Conservation (phyloP, 768 basidiomycete genomes). For the Mrakia hoshinonis region DNA sequence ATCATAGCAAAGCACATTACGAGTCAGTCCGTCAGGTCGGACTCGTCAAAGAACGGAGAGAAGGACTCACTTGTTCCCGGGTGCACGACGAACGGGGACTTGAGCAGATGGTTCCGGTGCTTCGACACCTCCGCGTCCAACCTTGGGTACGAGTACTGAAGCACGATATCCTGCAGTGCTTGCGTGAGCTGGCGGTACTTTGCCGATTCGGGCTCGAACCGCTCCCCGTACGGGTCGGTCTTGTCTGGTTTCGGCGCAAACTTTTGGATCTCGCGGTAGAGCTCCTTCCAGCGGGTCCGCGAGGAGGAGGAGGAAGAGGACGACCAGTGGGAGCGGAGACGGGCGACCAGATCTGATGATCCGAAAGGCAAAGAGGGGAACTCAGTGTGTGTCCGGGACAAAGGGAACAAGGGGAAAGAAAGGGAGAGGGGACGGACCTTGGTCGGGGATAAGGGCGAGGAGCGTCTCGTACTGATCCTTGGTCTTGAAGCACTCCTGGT, state of each 20-base stretch:
- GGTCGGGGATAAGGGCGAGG: conserved; percentile 64
- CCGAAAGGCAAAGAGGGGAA: too few species aligned
- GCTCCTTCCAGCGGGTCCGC: conserved; percentile 7
- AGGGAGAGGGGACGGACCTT: conserved; percentile 37
- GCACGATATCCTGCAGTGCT: conserved; percentile 74
- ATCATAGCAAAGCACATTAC: not conserved
- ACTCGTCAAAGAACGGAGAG: not conserved
- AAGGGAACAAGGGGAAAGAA: not conserved
- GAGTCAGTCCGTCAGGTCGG: not conserved
- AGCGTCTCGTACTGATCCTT: conserved; percentile 66
- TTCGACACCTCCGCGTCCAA: conserved; percentile 96
- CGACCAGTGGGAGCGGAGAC: conserved; percentile 4
- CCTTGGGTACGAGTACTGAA: conserved; percentile 92
- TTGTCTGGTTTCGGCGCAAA: not conserved
- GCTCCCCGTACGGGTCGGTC: not conserved
- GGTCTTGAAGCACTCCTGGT: conserved; percentile 73
- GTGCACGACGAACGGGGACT: conserved; percentile 94
- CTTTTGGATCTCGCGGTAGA: not conserved
- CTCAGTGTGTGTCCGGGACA: not conserved
- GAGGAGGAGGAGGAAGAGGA: conserved; percentile 8
- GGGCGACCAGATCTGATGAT: not conserved
- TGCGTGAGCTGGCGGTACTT: conserved; percentile 17
- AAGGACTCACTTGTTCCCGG: conserved; percentile 60
- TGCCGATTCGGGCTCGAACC: not conserved
- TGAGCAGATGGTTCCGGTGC: conserved; percentile 92